Base-by-base conservation (phyloP, 1,284 basidiomycete genomes). In the Thelephora terrestris region DNA sequence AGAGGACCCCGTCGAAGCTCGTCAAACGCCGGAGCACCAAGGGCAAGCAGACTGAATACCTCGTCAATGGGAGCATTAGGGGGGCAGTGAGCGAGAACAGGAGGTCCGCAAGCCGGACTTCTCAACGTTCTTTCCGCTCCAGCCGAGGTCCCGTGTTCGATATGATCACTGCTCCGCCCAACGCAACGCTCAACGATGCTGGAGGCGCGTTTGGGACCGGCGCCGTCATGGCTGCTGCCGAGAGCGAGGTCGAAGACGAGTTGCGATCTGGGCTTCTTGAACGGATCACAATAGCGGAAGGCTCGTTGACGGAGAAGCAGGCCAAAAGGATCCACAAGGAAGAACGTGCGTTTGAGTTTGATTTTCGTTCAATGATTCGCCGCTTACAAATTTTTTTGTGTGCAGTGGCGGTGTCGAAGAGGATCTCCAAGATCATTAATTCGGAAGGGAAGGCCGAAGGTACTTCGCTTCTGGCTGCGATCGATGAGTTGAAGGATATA, bases 391-490 rank as follows among this genome's bases (percentile, higher is more conserved):
- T n/a, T 5, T 14, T 36, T 40, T 43, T 12, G 7, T 10, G 34
- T 42, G 20, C 53, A 78, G 77, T 65, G 40, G 73, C 73, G 54
- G 69, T 75, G 43, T 67, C 67, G 2, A 73, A 71, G 54, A 64
- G 61, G 23, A 59, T 80, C 10, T 71, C 74, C 3, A 77, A 72
- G 57, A 69, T 80, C 36, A 74, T 79, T 52, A 73, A 67, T 56
- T 56, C 66, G 10, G 78, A 79, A 60, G 74, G 66, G 4, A 75
- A 73, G 55, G 64, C 70, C 1, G 76, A 79, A 61, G 72, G 74
- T 58, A 58, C 69, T 47, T 65, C 75, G 0, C 57, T 80, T 21
- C 57, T 61, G 4, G 60, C 71, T 5, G 70, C 73, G 1, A 67
- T 78, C 47, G 63, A 64, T 27, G 77, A 81, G 54, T 69, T 79